Percentiles rank a stretch among this genome's conserved stretches.
Conservation (phyloP, 371 early-diverging fungal species). For the Zopfochytrium polystomum region DNA sequence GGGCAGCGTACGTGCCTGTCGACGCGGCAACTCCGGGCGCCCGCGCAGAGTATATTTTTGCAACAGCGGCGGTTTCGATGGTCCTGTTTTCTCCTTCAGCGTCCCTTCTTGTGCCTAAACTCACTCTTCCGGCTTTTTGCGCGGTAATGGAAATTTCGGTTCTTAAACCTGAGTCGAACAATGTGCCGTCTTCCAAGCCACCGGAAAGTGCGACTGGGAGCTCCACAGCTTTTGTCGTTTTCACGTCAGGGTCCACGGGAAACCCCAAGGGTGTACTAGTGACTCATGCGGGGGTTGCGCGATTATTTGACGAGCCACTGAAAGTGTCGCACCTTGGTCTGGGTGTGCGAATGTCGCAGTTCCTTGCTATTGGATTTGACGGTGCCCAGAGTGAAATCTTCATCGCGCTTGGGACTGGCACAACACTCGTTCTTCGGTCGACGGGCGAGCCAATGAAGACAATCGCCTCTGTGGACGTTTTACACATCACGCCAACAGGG, state of each 20-base stretch:
- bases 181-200: no score
- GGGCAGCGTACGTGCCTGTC: conserved; percentile 28
- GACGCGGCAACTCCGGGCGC: conserved; percentile 23
- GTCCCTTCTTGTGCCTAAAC: not conserved
- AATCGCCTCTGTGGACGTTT: not conserved
- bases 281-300: conserved; percentile 2
- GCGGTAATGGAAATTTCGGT: no score
- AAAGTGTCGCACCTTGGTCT: not conserved
- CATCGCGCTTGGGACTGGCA: conserved; percentile 15
- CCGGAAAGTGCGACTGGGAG: not conserved
- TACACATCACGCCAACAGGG: conserved; percentile 28
- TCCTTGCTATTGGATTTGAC: conserved; percentile 15
- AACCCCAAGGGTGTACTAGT: conserved; percentile 33
- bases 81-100: not conserved
- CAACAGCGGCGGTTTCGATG: conserved; percentile 1
- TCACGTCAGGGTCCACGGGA: conserved; percentile 36
- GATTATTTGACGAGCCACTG: conserved; percentile 3
- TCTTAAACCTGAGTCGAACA: no score
- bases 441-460: conserved; percentile 1
- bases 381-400: conserved; percentile 29
- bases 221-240: conserved; percentile 7
- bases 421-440: conserved; percentile 27
- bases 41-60: conserved; percentile 11
- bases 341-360: conserved; percentile 8
- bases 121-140: not conserved